Evolutionary conservation across 164 flowering plant genomes (phyloP).

Genomic region (Houttuynia cordata): DNA sequence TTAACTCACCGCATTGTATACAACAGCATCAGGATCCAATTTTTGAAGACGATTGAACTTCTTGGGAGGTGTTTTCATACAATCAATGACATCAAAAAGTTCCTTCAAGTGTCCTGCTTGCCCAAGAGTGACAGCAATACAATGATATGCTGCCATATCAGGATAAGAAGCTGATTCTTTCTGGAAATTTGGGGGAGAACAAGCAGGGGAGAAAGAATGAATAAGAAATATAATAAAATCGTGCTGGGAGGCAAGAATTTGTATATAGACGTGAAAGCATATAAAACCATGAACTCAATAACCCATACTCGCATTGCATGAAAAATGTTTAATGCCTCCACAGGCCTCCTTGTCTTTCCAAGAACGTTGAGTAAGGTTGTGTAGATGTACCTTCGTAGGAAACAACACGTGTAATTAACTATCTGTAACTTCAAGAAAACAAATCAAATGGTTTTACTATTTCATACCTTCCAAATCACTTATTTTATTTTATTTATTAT

Average conservation of each 20-base stretch:
- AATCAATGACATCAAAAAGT: constrained; percentile 88
- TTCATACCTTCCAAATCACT: too few relatives aligned
- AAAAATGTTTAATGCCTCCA: constrained; percentile 81
- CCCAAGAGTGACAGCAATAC: constrained; percentile 88
- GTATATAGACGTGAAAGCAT: not conserved
- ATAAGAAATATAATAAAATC: not conserved
- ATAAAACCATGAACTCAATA: not conserved
- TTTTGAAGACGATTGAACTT: constrained; percentile 71
- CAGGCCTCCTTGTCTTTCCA: constrained; percentile 80
- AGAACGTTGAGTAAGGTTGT: constrained; percentile 81
- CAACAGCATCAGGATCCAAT: constrained; percentile 71
- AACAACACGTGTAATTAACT: not conserved
- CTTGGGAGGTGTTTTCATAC: constrained; percentile 76
- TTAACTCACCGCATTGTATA: constrained; percentile 79
- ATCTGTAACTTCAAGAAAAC: not conserved
- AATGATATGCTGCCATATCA: constrained; percentile 75
- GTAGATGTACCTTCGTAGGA: constrained; percentile 44
- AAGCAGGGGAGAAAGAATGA: not conserved
- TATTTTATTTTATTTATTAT: too few relatives aligned
- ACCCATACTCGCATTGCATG: constrained; percentile 58
- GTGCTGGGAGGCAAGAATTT: constrained; percentile 29
- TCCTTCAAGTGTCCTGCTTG: constrained; percentile 90
- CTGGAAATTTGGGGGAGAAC: constrained; percentile 24
- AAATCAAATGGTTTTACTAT: not conserved
- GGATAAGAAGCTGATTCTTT: constrained; percentile 68